These are phyloP conservation scores for Vitis rupestris DNA, from an alignment of 164 flowering plant genomes.

Conservation along the genomic window DNA sequence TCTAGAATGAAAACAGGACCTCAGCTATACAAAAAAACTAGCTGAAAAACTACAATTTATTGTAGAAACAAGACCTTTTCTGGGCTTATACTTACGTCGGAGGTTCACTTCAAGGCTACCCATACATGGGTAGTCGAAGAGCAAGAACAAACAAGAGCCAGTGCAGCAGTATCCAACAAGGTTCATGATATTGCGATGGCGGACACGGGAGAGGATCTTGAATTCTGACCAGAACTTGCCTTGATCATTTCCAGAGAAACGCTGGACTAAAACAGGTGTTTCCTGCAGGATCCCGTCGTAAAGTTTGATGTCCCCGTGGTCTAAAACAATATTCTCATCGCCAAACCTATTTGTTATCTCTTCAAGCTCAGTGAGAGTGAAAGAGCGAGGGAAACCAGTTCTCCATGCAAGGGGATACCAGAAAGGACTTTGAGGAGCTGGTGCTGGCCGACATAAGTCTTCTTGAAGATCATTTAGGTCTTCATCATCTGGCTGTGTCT, in stretches of 20 bases:
- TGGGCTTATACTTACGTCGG: slow-evolving; percentile 24
- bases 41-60: no score
- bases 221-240: slow-evolving; percentile 26
- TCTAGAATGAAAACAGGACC: no score
- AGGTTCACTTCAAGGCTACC: slow-evolving; percentile 29
- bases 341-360: slow-evolving; percentile 34
- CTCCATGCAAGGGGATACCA: slow-evolving; percentile 42
- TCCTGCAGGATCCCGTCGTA: slow-evolving; percentile 31
- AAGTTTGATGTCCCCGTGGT: slow-evolving; percentile 14
- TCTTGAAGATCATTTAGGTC: background rate
- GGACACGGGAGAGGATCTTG: slow-evolving; percentile 31
- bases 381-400: slow-evolving; percentile 31
- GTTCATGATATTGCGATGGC: slow-evolving; percentile 45
- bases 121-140: slow-evolving; percentile 27
- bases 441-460: background rate
- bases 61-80: no score
- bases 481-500: slow-evolving; percentile 2
- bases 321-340: slow-evolving; percentile 11
- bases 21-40: no score
- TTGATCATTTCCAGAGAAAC: slow-evolving; percentile 26
- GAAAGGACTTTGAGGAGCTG: slow-evolving; percentile 21
- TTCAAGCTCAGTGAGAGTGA: slow-evolving; percentile 29
- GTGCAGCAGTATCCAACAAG: slow-evolving; percentile 48
- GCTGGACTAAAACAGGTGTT: slow-evolving; percentile 29
- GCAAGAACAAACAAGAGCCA: slow-evolving; percentile 19